phyloP scores from a whole-genome alignment of 306 rosid species.

The Elaeagnus macrophylla region DNA sequence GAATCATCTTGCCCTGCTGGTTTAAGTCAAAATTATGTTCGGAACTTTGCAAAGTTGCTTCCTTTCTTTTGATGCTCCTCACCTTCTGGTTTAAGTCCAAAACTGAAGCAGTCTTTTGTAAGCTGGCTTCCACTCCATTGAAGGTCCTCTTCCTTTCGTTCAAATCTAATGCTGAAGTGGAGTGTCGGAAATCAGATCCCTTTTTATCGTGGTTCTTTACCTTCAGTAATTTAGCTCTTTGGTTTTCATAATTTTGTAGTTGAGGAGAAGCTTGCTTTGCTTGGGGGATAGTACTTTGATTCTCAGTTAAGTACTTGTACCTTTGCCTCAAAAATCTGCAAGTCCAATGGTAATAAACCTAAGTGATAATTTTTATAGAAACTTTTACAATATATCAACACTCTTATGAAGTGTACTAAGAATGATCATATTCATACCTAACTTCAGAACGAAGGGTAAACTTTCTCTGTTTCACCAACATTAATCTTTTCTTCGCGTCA shows the following conservation, averaged over 20 bases:
- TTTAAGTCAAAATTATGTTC: conserved; percentile 42
- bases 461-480: conserved; percentile 48
- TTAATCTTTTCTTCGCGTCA: conserved; percentile 49
- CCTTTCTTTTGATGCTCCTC: conserved; percentile 35
- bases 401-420: too few species aligned
- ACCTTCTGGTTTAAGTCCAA: conserved; percentile 65
- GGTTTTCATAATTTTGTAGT: conserved; percentile 30
- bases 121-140: conserved; percentile 23
- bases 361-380: conserved; percentile 2
- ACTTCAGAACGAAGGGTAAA: conserved; percentile 59
- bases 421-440: conserved; percentile 36
- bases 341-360: conserved; percentile 1
- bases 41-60: conserved; percentile 28
- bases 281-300: conserved; percentile 36
- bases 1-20: too few species aligned
- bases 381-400: conserved; percentile 1
- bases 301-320: conserved; percentile 41
- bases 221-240: conserved; percentile 30
- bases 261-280: conserved; percentile 31
- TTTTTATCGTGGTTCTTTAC: conserved; percentile 42
- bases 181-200: conserved; percentile 30
- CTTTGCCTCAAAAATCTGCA: conserved; percentile 75
- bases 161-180: conserved; percentile 16
- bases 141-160: conserved; percentile 50
- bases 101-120: conserved; percentile 30